These are phyloP conservation scores for Raphanus sativus DNA, from an alignment of 345 rosid genomes.

Conservation along the genomic window DNA sequence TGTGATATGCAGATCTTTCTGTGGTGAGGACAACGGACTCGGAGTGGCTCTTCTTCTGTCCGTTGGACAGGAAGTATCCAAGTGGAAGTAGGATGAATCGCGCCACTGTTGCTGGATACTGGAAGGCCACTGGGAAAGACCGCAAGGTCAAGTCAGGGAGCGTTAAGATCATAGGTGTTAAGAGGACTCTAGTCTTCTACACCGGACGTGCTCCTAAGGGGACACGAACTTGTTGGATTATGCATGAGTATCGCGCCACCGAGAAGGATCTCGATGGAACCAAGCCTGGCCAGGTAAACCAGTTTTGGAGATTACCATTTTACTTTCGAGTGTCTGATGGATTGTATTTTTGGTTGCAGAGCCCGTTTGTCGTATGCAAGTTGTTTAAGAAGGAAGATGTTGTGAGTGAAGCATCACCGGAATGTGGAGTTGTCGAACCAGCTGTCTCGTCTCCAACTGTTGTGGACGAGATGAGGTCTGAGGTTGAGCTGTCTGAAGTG, in stretches of 20 bases:
- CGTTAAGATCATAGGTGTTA: conserved; percentile 73
- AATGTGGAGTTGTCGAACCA: conserved; percentile 42
- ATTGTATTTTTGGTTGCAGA: conserved; percentile 41
- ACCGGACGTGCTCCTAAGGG: conserved; percentile 84
- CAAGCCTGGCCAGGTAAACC: conserved; percentile 71
- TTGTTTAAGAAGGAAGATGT: conserved; percentile 68
- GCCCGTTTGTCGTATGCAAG: conserved; percentile 59
- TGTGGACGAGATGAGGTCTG: background rate
- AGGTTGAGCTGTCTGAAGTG: conserved; percentile 30
- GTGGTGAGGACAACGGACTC: conserved; percentile 55
- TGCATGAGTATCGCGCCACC: conserved; percentile 86
- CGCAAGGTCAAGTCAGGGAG: conserved; percentile 58
- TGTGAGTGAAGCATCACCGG: conserved; percentile 13
- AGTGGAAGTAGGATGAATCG: conserved; percentile 77
- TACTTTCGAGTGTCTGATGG: background rate
- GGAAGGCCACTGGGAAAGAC: conserved; percentile 97
- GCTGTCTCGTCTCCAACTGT: conserved; percentile 39
- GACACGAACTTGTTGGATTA: conserved; percentile 73
- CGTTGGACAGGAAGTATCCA: conserved; percentile 84
- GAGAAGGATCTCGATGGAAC: conserved; percentile 76
- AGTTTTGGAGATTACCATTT: too few relatives aligned
- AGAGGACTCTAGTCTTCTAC: conserved; percentile 89
- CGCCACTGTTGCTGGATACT: conserved; percentile 80
- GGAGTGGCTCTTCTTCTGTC: conserved; percentile 98
- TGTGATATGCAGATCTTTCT: conserved; percentile 49